Base-by-base conservation (phyloP, 2,329 filamentous ascomycete genomes). In the Trichoderma sp. region DNA sequence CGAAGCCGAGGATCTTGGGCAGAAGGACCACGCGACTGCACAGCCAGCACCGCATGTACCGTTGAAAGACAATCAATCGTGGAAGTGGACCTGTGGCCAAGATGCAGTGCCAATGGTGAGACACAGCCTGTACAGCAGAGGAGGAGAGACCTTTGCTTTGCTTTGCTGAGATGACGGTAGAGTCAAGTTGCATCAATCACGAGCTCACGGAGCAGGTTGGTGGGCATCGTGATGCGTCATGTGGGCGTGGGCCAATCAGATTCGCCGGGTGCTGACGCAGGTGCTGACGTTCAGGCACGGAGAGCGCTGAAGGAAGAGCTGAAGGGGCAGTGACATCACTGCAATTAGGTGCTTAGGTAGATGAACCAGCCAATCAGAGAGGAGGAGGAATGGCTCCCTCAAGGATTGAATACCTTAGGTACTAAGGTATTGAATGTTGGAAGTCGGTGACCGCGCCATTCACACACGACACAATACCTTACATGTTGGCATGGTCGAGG, bases 201-300 rank as follows among this genome's bases (percentile, higher is more conserved):
- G 63, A 65, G 63, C 52, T 35, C 34, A 17, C 4, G 64, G 53
- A 37, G 34, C 27, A 32, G 6, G 17, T 45, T 7, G 63, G 52
- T 6, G 39, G 58, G 57, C 50, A 54, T 56, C 58, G 65, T 67
- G 67, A 64, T 68, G 42, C 67, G 58, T 64, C 58, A 68, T 39
- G 59, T 59, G 59, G 58, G 66, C 52, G 22, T n/a, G 17, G 22
- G 53, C 59, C 58, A 68, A 68, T 64, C 59, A 68, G 32, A n/a
- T 39, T 37, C 27, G 8, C n/a, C 22, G 2, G 9, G 19, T 12
- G 19, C 50, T 35, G 35, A 45, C 25, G 35, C 27, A 50, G 59
- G 39, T 22, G 52, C 58, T 56, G 59, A 57, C 35, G 29, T 42
- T 56, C 59, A 68, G 66, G 65, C 50, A 61, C 57, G 8, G 19